Base-by-base conservation (phyloP, 2,329 filamentous ascomycete genomes). In the Bretziella fagacearum region DNA sequence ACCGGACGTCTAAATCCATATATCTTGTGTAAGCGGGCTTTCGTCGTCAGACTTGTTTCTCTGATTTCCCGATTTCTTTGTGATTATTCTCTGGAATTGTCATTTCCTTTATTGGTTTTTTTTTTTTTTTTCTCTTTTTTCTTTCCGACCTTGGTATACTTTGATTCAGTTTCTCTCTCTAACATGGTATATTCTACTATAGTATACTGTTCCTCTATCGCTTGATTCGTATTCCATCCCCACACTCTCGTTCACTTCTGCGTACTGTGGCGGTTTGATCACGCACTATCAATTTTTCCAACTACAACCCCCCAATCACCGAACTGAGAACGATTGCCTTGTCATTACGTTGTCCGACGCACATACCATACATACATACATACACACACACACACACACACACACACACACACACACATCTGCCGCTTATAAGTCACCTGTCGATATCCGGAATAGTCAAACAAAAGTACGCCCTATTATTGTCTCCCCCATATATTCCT, bases 381-480 rank as follows among this genome's bases (percentile, higher is more conserved):
- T 25, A 41, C 37, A 25, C 37, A 41, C 37, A 25, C 37, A 41
- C 37, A n/a, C 27, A 41, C 37, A 25, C 37, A 41, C 36, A 40
- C 35, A 39, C 35, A 37, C 33, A 17, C n/a, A 39, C 35, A 13
- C 20, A 41, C 37, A 45, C 18, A 26, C 29, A 22, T 33, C 30
- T 23, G 18, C 26, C 30, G 27, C 26, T 29, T 35, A 35, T 45
- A 36, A 36, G 33, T 36, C 33, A 36, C 3, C 33, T 7, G 5
- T 15, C 4, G 8, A 36, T 15, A 18, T 36, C 33, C 33, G 3
- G 10, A 36, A 36, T 3, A 36, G 33, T 11, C 33, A 36, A n/a
- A 36, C 11, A 18, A 3, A 18, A 36, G 4, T 36, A 36, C 33
- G 8, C n/a, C n/a, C n/a, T n/a, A n/a, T n/a, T n/a, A n/a, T n/a